Percentiles rank a stretch among this genome's conserved stretches.
Conservation (phyloP, 176 grass and related monocot genomes). For the Avena insularis region DNA sequence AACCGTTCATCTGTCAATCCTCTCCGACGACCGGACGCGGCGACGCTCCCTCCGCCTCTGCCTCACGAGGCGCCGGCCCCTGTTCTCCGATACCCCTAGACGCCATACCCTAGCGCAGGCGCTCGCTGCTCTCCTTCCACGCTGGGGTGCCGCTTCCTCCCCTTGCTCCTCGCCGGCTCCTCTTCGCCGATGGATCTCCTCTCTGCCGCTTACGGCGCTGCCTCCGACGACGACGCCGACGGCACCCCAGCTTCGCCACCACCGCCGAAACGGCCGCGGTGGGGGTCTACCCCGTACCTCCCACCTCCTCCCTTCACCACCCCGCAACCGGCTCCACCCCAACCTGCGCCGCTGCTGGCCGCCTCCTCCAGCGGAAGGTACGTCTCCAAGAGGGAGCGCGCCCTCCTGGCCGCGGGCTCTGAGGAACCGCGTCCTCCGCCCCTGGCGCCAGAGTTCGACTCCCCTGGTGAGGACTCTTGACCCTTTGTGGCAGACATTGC, state of each 20-base stretch:
- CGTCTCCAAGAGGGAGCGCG: constrained; percentile 80
- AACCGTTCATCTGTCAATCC: too few species aligned
- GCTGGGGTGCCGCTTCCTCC: too few species aligned
- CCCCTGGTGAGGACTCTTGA: not conserved
- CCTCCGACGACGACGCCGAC: constrained; percentile 51
- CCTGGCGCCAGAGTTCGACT: not conserved
- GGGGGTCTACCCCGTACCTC: not conserved
- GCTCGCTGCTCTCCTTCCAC: too few species aligned
- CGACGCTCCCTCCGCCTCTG: too few species aligned
- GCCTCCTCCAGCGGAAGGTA: constrained; percentile 50
- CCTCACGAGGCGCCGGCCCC: too few species aligned
- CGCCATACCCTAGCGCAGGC: too few species aligned
- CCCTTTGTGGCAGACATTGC: not conserved
- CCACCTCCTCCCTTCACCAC: not conserved
- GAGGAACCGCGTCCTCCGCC: not conserved
- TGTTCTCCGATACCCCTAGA: too few species aligned
- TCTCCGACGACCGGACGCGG: too few species aligned
- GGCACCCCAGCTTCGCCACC: not conserved
- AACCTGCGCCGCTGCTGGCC: not conserved
- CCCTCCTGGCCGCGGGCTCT: constrained; percentile 27
- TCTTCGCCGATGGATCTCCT: constrained; percentile 65
- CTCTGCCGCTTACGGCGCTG: constrained; percentile 54
- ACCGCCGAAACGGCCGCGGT: constrained; percentile 40
- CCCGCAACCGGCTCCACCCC: not conserved
- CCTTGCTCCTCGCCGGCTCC: not conserved